These are phyloP conservation scores for Cladophialophora exuberans DNA, from an alignment of 2,329 filamentous ascomycete species.

Conservation along the genomic window DNA sequence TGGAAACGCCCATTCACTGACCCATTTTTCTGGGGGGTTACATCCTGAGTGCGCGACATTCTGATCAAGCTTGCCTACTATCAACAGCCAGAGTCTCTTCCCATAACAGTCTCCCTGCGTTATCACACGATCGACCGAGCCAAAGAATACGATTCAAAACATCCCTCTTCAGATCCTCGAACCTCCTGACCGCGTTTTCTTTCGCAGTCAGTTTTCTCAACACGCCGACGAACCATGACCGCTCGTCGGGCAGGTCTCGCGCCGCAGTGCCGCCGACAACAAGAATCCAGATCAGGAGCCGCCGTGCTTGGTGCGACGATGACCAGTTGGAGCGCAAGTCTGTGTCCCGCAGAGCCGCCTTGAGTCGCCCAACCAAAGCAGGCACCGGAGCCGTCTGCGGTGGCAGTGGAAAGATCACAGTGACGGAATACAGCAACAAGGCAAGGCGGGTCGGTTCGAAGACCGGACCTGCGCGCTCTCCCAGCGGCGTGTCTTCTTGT, in stretches of 20 bases:
- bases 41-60: not conserved
- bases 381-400: conserved; percentile 1
- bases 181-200: not conserved
- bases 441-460: conserved; percentile 15
- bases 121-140: conserved; percentile 13
- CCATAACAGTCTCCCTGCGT: conserved; percentile 7
- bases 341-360: conserved; percentile 4
- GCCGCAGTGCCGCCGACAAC: conserved; percentile 5
- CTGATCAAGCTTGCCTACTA: not conserved
- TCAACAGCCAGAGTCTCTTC: conserved; percentile 1
- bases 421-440: conserved; percentile 8
- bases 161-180: conserved; percentile 6
- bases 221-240: conserved; percentile 8
- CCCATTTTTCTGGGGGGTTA: too few species aligned
- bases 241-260: conserved; percentile 8
- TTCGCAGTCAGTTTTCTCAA: conserved; percentile 3
- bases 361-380: not conserved
- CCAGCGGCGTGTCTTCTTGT: not conserved
- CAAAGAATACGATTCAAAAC: conserved; percentile 11
- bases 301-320: conserved; percentile 1
- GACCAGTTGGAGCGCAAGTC: conserved; percentile 13
- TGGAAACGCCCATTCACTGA: too few species aligned
- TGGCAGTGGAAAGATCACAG: conserved; percentile 12
- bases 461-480: not conserved
- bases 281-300: conserved; percentile 10